A percentile compares a stretch with the other conserved stretches of the same genome.
phyloP scores from a whole-genome alignment of 805 yeast genomes.

The Spathaspora gorwiae region DNA sequence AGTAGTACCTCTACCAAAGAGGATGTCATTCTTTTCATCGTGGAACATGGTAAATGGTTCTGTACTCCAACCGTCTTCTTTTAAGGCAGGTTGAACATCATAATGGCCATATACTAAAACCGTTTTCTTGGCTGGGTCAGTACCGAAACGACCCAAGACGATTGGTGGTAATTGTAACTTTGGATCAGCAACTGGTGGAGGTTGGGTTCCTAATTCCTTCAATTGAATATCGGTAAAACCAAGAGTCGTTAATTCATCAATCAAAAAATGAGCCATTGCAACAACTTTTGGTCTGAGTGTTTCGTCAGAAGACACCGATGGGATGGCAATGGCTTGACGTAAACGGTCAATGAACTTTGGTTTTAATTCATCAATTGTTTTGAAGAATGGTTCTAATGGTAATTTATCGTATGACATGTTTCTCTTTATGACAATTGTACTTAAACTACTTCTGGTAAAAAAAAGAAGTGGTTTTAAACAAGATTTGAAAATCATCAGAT shows the following conservation, averaged over 20 bases:
- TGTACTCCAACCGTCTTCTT: conserved; percentile 92
- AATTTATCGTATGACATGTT: conserved; percentile 39
- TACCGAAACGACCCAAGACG: conserved; percentile 84
- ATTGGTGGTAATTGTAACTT: conserved; percentile 84
- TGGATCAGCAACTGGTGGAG: conserved; percentile 75
- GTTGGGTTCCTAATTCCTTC: conserved; percentile 82
- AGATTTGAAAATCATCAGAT: too few species aligned
- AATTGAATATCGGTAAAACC: conserved; percentile 83
- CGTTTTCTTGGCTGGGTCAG: conserved; percentile 78
- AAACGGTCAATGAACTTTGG: conserved; percentile 70
- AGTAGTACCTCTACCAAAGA: conserved; percentile 91
- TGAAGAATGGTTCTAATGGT: conserved; percentile 44
- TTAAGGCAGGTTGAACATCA: conserved; percentile 94
- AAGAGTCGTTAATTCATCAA: conserved; percentile 58
- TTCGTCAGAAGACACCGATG: conserved; percentile 93
- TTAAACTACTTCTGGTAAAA: neutral
- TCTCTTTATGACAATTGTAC: neutral
- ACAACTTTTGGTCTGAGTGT: conserved; percentile 82
- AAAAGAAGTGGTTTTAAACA: neutral
- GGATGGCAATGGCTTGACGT: conserved; percentile 83
- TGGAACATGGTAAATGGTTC: conserved; percentile 78
- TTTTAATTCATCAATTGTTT: conserved; percentile 68
- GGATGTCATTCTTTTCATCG: conserved; percentile 56
- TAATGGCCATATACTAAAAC: conserved; percentile 93
- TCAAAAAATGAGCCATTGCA: conserved; percentile 82